Conservation (phyloP, 2,329 filamentous ascomycete species). For the Chaetomium globosum region DNA sequence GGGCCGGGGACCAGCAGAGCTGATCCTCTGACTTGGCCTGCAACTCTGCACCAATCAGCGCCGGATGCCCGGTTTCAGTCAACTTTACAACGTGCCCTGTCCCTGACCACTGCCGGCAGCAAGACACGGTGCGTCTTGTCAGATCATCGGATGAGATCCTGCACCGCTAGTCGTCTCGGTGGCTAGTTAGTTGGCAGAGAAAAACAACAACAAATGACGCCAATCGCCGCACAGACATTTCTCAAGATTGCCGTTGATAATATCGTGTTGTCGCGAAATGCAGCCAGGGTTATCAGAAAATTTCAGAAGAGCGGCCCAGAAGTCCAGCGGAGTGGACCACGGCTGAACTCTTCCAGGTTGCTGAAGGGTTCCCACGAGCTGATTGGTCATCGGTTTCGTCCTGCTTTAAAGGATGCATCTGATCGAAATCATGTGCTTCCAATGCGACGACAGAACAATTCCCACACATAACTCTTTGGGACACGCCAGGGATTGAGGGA, state of each 20-base stretch:
- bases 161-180: constrained; percentile 1
- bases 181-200: neutral
- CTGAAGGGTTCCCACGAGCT: neutral
- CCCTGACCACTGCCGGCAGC: constrained; percentile 17
- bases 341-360: neutral
- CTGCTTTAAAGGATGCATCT: constrained; percentile 26
- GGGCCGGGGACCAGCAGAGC: constrained; percentile 30
- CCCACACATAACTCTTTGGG: neutral
- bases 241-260: constrained; percentile 6
- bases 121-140: constrained; percentile 8
- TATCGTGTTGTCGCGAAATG: constrained; percentile 9
- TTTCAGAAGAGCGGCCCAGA: neutral
- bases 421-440: constrained; percentile 32
- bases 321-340: neutral
- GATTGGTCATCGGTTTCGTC: constrained; percentile 20
- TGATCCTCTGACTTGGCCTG: constrained; percentile 18
- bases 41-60: constrained; percentile 22
- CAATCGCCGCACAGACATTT: constrained; percentile 12
- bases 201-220: neutral
- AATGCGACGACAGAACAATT: neutral
- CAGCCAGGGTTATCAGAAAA: neutral
- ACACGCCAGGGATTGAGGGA: neutral
- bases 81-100: constrained; percentile 1
- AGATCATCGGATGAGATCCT: constrained; percentile 18
- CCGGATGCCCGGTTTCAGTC: constrained; percentile 1